Evolutionary conservation across 345 rosid genomes (phyloP).

Genomic region (Salix exigua): DNA sequence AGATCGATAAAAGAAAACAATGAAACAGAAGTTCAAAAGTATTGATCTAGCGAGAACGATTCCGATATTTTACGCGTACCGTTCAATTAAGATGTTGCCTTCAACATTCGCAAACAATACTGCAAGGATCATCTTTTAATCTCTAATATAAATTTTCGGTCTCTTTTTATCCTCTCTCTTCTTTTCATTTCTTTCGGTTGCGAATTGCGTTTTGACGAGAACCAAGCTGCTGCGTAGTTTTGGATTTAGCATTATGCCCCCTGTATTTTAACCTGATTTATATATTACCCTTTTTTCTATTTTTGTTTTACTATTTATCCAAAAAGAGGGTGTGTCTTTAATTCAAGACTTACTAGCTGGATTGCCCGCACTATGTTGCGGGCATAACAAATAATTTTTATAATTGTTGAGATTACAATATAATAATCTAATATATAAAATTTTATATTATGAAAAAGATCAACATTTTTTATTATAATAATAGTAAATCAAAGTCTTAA

Average conservation of each 20-base stretch:
- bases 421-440: no score
- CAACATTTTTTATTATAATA: no score
- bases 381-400: no score
- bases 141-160: not conserved
- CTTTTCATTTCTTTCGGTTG: not conserved
- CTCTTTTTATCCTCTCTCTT: not conserved
- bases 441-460: no score
- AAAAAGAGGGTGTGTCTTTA: no score
- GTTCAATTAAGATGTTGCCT: slow-evolving; percentile 33
- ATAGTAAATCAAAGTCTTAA: no score
- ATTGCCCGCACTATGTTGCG: no score
- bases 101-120: slow-evolving; percentile 28
- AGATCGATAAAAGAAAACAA: no score
- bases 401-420: no score
- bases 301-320: no score
- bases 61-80: slow-evolving; percentile 8
- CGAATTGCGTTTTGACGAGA: not conserved
- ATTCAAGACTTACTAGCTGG: no score
- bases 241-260: not conserved
- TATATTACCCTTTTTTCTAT: not conserved
- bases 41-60: not conserved
- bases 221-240: not conserved
- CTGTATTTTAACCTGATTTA: not conserved
- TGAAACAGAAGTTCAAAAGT: not conserved
- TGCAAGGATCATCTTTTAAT: slow-evolving; percentile 20